phyloP scores from a whole-genome alignment of 768 basidiomycete species.

The Tylopilus intermedius region DNA sequence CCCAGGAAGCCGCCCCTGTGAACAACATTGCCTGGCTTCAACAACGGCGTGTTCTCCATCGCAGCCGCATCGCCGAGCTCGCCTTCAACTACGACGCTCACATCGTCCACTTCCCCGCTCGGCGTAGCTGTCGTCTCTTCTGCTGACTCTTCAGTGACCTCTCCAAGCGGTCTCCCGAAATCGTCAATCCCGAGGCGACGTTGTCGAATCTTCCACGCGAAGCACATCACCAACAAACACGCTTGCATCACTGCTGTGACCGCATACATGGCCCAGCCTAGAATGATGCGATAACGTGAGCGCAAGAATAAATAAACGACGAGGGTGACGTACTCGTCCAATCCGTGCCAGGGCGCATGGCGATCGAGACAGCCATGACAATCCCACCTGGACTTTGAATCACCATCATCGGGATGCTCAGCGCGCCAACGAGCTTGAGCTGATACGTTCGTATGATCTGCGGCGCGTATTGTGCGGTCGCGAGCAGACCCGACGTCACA shows the following conservation, averaged over 20 bases:
- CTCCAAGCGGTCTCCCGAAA: conserved; percentile 62
- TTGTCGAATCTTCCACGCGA: conserved; percentile 82
- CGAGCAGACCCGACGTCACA: conserved; percentile 69
- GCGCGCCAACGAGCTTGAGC: conserved; percentile 78
- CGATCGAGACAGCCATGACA: conserved; percentile 82
- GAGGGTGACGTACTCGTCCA: conserved; percentile 63
- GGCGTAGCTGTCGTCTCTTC: background rate
- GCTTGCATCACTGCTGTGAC: conserved; percentile 84
- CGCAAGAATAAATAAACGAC: background rate
- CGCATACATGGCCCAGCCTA: conserved; percentile 79
- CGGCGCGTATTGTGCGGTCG: conserved; percentile 82
- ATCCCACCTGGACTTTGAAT: conserved; percentile 90
- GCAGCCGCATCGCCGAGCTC: conserved; percentile 3
- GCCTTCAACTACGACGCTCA: conserved; percentile 23
- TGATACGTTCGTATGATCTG: conserved; percentile 79
- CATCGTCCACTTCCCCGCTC: conserved; percentile 6
- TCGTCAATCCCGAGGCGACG: conserved; percentile 74
- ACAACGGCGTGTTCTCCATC: conserved; percentile 21
- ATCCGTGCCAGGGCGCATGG: conserved; percentile 71
- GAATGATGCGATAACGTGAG: background rate
- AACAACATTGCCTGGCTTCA: conserved; percentile 20
- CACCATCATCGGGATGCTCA: conserved; percentile 93
- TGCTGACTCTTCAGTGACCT: background rate
- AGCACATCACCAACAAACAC: conserved; percentile 75
- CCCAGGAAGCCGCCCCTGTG: conserved; percentile 20